Base-by-base conservation (phyloP, 306 rosid species). In the Luffa acutangula region DNA sequence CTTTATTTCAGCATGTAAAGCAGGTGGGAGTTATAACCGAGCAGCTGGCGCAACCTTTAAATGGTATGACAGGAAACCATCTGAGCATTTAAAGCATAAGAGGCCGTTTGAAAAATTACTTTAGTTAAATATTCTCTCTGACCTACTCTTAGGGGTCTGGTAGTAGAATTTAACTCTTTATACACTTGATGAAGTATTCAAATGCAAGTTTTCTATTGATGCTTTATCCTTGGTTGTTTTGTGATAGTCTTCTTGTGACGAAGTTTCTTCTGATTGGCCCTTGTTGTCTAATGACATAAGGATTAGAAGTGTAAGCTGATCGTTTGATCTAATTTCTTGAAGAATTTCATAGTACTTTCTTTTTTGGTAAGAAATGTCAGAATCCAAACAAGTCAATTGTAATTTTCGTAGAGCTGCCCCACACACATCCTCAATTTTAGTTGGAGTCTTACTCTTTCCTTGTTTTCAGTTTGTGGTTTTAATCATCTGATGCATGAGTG, bases 31-130 rank as follows among this genome's bases (percentile, higher is more conserved):
- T 86, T 78, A 72, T 77, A 69, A 80, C 89, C 86, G 91, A 90
- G 97, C 98, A 84, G 97, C 97, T 86, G 93, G 98, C 87, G 84
- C 87, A 88, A 82, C 92, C 10, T 85, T 91, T 75, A 86, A 92
- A 95, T 95, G 97, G 97, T 95, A 95, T 92, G 98, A 64, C 83
- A 89, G 97, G 97, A 95, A 84, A 80, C 85, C 80, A 86, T 88
- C 87, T 84, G 88, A 84, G 86, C 89, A 85, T 85, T 78, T 89
- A 87, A 92, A 89, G 86, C 82, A 86, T 83, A 85, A 89, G 84
- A 91, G 96, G 86, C 87, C 84, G 84, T 72, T 12, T 83, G 81
- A 82, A 79, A 79, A 86, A 75, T 89, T 87, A 76, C 69, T 88
- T 70, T 78, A 78, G 57, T 82, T 85, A 75, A 49, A 76, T 20